Percentiles rank a stretch among this genome's conserved stretches.
These are phyloP conservation scores for Chaetomiaceae sp. DNA, from an alignment of 2,329 filamentous ascomycete genomes.

Conservation along the genomic window DNA sequence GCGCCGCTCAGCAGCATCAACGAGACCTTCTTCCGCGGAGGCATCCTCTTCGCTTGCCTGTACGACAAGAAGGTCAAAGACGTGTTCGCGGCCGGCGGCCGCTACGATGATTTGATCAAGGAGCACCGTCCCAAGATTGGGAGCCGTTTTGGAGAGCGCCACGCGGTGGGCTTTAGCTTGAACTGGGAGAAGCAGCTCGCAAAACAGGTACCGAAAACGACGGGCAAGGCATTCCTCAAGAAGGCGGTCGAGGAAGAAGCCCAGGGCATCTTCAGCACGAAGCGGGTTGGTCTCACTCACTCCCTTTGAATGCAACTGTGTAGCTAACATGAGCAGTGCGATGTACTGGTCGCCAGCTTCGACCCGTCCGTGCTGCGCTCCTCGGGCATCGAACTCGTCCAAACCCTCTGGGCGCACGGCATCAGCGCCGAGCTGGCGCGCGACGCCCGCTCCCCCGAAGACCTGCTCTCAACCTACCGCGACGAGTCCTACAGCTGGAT, in stretches of 20 bases:
- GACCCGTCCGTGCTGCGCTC: conserved; percentile 72
- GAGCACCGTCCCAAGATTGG: conserved; percentile 71
- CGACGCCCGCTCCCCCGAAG: conserved; percentile 74
- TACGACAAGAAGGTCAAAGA: conserved; percentile 79
- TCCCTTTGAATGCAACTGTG: background rate
- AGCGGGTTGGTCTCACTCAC: conserved; percentile 49
- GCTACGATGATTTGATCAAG: conserved; percentile 85
- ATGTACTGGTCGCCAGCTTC: conserved; percentile 86
- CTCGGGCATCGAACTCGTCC: conserved; percentile 70
- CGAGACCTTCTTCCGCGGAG: conserved; percentile 82
- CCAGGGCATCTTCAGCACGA: conserved; percentile 55
- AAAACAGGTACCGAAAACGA: conserved; percentile 53
- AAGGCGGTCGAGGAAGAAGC: conserved; percentile 60
- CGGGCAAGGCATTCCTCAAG: conserved; percentile 60
- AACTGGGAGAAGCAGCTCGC: conserved; percentile 79
- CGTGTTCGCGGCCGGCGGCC: conserved; percentile 87
- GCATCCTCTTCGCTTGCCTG: conserved; percentile 84
- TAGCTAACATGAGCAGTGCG: conserved; percentile 53
- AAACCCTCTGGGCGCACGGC: conserved; percentile 74
- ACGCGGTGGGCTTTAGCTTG: conserved; percentile 89
- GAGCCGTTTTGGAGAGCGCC: conserved; percentile 59
- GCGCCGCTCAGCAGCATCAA: conserved; percentile 84
- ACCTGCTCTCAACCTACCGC: conserved; percentile 69
- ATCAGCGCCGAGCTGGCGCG: conserved; percentile 85
- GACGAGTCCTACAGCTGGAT: conserved; percentile 82